These are phyloP conservation scores for Eucalyptus leucophloia DNA, from an alignment of 345 rosid species.

Conservation along the genomic window DNA sequence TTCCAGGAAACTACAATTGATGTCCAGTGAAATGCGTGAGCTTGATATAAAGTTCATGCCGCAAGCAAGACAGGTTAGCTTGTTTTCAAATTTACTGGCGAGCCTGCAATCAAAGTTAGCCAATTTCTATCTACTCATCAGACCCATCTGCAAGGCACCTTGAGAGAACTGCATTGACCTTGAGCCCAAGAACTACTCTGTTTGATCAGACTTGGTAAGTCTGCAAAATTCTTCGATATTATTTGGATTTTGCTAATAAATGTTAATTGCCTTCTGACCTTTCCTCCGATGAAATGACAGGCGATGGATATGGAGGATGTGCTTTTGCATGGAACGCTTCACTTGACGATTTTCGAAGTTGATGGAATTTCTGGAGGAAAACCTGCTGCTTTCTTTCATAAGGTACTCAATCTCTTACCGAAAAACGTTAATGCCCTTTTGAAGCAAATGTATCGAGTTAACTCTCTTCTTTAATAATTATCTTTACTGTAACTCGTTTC, in stretches of 20 bases:
- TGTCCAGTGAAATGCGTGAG: background rate
- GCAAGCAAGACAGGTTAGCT: background rate
- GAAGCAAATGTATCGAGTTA: background rate
- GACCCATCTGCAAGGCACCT: background rate
- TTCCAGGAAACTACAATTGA: background rate
- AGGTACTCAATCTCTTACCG: conserved; percentile 4
- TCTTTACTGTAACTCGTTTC: background rate
- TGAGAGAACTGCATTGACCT: background rate
- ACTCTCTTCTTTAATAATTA: background rate
- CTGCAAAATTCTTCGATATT: background rate
- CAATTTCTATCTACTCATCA: background rate
- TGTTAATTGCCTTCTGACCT: background rate
- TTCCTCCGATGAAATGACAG: background rate
- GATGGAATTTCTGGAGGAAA: conserved; percentile 1
- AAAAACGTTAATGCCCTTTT: background rate
- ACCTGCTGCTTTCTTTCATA: conserved; percentile 13
- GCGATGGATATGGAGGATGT: conserved; percentile 3
- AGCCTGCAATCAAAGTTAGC: background rate
- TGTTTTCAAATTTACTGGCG: background rate
- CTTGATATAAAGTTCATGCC: background rate
- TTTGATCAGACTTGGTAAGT: background rate
- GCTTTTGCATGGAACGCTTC: conserved; percentile 39
- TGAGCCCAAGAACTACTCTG: background rate
- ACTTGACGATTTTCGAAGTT: conserved; percentile 27
- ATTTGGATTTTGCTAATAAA: background rate